Percentiles rank a stretch among this genome's conserved stretches.
Evolutionary conservation across 202 grass and related monocot genomes (phyloP).

Genomic region (Digitaria exilis): DNA sequence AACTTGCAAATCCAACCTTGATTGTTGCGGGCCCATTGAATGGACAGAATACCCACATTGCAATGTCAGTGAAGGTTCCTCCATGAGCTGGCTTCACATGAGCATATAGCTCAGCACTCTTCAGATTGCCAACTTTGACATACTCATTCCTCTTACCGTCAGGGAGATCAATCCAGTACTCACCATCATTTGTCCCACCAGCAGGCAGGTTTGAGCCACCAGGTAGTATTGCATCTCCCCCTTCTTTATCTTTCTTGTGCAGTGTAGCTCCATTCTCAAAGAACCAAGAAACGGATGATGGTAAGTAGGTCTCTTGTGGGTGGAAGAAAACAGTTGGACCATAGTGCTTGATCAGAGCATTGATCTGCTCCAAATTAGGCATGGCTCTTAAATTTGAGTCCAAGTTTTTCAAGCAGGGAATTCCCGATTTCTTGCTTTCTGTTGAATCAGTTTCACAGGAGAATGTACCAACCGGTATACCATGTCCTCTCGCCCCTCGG

Average conservation of each 20-base stretch:
- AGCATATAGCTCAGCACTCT: conserved; percentile 71
- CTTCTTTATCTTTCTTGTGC: conserved; percentile 61
- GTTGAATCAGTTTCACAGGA: conserved; percentile 54
- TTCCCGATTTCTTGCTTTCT: conserved; percentile 36
- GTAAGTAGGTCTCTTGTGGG: conserved; percentile 84
- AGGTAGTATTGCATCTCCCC: conserved; percentile 64
- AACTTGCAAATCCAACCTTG: conserved; percentile 63
- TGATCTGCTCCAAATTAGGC: conserved; percentile 78
- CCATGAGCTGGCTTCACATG: conserved; percentile 81
- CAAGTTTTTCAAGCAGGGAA: conserved; percentile 77
- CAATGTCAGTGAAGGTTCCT: conserved; percentile 85
- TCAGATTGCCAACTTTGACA: conserved; percentile 77
- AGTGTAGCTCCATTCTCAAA: conserved; percentile 82
- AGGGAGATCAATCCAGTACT: conserved; percentile 95
- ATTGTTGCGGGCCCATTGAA: conserved; percentile 88
- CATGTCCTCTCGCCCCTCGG: conserved; percentile 60
- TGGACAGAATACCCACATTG: conserved; percentile 92
- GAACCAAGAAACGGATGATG: conserved; percentile 88
- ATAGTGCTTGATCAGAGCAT: conserved; percentile 81
- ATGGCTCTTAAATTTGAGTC: conserved; percentile 64
- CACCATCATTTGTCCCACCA: conserved; percentile 73
- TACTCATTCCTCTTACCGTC: conserved; percentile 40
- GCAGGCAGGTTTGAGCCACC: conserved; percentile 75
- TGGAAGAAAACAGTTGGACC: conserved; percentile 88
- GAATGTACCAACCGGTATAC: conserved; percentile 81